Percentiles rank a stretch among this genome's conserved stretches.
Evolutionary conservation across 225 moss, liverwort and hornwort genomes (phyloP).

Genomic region (Pseudisothecium myosuroides): DNA sequence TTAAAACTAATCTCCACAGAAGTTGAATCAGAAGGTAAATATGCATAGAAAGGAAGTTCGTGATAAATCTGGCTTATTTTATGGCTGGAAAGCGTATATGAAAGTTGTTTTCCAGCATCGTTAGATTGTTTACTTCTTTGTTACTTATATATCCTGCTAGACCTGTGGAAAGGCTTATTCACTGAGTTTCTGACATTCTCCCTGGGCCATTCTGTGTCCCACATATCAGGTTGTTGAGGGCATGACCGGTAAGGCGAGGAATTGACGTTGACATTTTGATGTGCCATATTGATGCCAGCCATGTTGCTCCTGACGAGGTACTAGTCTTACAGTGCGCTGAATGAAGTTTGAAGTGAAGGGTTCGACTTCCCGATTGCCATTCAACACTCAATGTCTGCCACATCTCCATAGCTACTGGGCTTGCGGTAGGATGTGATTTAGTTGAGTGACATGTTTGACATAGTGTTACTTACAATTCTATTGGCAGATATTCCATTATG

Average conservation of each 20-base stretch:
- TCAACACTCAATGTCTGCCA: background rate
- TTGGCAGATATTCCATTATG: background rate
- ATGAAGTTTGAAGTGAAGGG: slow-evolving; percentile 3
- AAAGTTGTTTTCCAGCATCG: background rate
- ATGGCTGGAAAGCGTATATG: background rate
- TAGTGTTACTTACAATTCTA: background rate
- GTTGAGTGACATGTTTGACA: background rate
- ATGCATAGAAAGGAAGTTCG: background rate
- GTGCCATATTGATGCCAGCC: background rate
- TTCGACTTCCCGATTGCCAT: background rate
- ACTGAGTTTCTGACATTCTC: background rate
- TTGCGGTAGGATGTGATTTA: background rate
- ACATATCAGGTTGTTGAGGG: slow-evolving; percentile 37
- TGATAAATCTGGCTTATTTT: background rate
- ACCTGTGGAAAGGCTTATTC: background rate
- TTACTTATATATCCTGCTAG: background rate
- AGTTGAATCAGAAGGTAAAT: background rate
- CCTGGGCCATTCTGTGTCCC: background rate
- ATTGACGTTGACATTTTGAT: background rate
- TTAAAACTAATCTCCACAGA: background rate
- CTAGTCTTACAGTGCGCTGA: background rate
- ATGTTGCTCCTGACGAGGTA: background rate
- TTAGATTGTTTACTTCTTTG: background rate
- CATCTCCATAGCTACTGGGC: background rate
- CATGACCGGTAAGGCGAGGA: slow-evolving; percentile 26